Percentiles rank a stretch among this genome's conserved stretches.
Evolutionary conservation across 2,329 filamentous ascomycete species (phyloP).

Genomic region (Botrytis paeoniae): DNA sequence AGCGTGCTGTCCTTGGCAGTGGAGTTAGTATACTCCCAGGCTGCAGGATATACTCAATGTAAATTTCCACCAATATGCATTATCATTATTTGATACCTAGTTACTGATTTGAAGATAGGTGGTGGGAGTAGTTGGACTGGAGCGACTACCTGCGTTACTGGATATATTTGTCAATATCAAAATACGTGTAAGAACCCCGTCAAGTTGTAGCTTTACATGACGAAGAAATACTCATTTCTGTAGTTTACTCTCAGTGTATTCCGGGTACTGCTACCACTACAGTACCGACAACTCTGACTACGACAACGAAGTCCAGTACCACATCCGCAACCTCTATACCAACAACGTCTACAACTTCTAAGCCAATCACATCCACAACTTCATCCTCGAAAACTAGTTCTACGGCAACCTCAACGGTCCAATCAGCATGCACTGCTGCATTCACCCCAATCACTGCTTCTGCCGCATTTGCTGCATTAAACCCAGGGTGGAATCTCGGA

Average conservation of each 20-base stretch:
- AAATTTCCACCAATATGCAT: not conserved
- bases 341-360: constrained; percentile 10
- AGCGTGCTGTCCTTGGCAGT: constrained; percentile 12
- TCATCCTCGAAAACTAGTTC: constrained; percentile 9
- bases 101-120: constrained; percentile 10
- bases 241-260: constrained; percentile 23
- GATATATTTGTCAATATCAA: constrained; percentile 15
- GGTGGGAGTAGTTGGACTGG: constrained; percentile 15
- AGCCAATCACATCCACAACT: constrained; percentile 2
- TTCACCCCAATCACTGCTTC: constrained; percentile 30
- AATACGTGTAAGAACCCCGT: constrained; percentile 16
- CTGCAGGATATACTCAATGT: constrained; percentile 15
- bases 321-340: constrained; percentile 2
- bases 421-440: constrained; percentile 23
- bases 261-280: constrained; percentile 10
- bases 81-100: not conserved
- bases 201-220: not conserved
- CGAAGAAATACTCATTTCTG: not conserved
- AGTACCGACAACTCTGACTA: constrained; percentile 11
- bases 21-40: constrained; percentile 18
- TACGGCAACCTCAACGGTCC: constrained; percentile 5
- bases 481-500: constrained; percentile 59
- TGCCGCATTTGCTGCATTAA: constrained; percentile 44
- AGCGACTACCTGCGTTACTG: constrained; percentile 13
- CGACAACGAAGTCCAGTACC: not conserved